Evolutionary conservation across 805 yeast genomes (phyloP), one percentile per base, ranked within the genome.

Genomic region (Peterozyma xylosa): DNA sequence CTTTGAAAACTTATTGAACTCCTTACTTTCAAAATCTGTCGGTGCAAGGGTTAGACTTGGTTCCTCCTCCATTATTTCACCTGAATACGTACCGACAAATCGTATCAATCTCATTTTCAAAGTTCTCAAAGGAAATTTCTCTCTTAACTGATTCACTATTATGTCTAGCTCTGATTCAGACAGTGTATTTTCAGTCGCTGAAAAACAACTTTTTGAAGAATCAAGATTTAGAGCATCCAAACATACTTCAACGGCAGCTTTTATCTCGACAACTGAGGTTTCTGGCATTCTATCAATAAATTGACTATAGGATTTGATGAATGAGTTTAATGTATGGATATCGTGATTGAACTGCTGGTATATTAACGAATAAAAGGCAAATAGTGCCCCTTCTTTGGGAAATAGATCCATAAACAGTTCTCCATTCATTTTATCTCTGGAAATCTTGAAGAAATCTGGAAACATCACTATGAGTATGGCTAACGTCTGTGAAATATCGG

Each of bases 91-190:
- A 15, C 16, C 13, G 11, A 38, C 18, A 14, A 38, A 38, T 9
- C 32, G 27, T 30, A 38, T 38, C 34, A 38, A 38, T 38, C 41
- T 29, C 11, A n/a, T n/a, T 13, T 30, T 38, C 34, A 38, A 38
- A 14, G 33, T 10, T 10, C 21, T 29, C 11, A 38, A 14, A n/a
- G 41, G 41, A 15, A 29, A 38, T 11, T 30, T 30, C 5, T 14
- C 6, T 21, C 41, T 29, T 18, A 38, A 38, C 9, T 33, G 11
- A 10, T 10, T 30, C 14, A 38, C 17, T 17, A 38, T 14, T 21
- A 14, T 38, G 41, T 38, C 11, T 21, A 38, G 14, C 6, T 38
- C 41, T 27, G 30, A 16, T 16, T 35, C 38, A 5, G 15, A 9
- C 27, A 7, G 4, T 5, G 5, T 6, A 35, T 35, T 35, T 35